A percentile compares a stretch with the other conserved stretches of the same genome.
Conservation (phyloP, 2,329 filamentous ascomycete species). For the Pleurostoma richardsiae region DNA sequence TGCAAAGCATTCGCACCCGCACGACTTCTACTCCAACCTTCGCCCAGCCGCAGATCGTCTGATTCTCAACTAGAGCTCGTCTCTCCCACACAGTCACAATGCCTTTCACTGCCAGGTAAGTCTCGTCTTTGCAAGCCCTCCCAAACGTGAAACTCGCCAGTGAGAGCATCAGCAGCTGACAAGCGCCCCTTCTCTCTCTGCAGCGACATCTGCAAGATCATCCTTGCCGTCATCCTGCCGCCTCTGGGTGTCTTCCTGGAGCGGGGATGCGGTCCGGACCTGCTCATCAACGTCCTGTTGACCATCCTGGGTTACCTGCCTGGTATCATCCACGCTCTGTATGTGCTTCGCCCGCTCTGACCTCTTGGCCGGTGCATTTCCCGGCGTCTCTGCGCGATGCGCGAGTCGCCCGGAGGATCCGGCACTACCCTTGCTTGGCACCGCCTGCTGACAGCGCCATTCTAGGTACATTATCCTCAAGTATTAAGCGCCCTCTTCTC, state of each 20-base stretch:
- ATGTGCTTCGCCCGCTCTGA: background rate
- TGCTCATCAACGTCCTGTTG: slow-evolving; percentile 89
- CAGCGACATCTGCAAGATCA: slow-evolving; percentile 60
- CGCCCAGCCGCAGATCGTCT: too few species aligned
- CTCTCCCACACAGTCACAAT: slow-evolving; percentile 30
- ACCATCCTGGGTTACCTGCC: slow-evolving; percentile 70
- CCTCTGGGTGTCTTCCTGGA: slow-evolving; percentile 93
- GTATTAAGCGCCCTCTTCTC: slow-evolving; percentile 50
- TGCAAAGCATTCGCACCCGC: too few species aligned
- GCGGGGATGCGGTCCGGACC: slow-evolving; percentile 79
- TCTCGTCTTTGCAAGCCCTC: slow-evolving; percentile 1
- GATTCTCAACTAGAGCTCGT: too few species aligned
- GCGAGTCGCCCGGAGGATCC: too few species aligned
- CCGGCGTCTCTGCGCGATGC: too few species aligned
- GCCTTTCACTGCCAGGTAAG: slow-evolving; percentile 57
- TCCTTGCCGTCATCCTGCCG: slow-evolving; percentile 85
- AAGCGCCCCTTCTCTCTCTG: background rate
- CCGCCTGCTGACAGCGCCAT: slow-evolving; percentile 26
- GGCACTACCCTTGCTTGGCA: too few species aligned
- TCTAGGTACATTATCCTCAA: slow-evolving; percentile 74
- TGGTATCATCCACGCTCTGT: slow-evolving; percentile 89
- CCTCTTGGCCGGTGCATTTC: too few species aligned
- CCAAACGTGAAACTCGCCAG: background rate
- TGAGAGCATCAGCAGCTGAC: background rate
- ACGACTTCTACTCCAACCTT: too few species aligned